phyloP scores from a whole-genome alignment of 2,329 filamentous ascomycete genomes.

The Colletotrichum truncatum region DNA sequence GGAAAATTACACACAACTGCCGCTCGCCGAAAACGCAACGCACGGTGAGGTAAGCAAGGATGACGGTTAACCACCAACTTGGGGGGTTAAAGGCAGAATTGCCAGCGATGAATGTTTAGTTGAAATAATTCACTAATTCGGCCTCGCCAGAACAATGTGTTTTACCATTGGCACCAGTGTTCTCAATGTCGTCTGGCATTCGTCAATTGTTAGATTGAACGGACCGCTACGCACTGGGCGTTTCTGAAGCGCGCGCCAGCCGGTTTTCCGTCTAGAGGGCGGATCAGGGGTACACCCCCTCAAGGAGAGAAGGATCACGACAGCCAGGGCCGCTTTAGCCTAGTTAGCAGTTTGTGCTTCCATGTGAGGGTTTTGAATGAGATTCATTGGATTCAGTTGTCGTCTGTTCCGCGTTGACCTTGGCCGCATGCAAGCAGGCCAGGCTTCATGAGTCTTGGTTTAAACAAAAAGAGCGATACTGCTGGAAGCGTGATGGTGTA shows the following conservation, averaged over 20 bases:
- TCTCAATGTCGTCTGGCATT: background rate
- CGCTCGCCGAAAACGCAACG: constrained; percentile 5
- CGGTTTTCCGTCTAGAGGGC: background rate
- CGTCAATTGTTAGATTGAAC: constrained; percentile 3
- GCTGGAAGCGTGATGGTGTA: background rate
- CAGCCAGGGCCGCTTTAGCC: background rate
- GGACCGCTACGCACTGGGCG: background rate
- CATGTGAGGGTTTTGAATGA: background rate
- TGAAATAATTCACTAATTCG: background rate
- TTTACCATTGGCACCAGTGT: background rate
- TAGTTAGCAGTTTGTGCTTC: background rate
- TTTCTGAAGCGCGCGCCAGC: constrained; percentile 28
- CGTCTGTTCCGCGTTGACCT: background rate
- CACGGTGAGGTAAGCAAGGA: background rate
- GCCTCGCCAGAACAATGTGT: constrained; percentile 5
- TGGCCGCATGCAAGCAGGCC: too few relatives aligned
- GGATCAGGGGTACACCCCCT: background rate
- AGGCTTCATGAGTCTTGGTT: too few relatives aligned
- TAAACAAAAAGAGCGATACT: background rate
- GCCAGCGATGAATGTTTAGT: background rate
- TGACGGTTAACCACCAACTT: background rate
- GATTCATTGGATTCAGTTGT: background rate
- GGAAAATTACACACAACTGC: constrained; percentile 4
- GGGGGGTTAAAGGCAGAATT: too few relatives aligned
- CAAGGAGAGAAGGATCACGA: background rate